These are phyloP conservation scores for Chytridiales sp. DNA, from an alignment of 371 early-diverging fungal species.

Conservation along the genomic window DNA sequence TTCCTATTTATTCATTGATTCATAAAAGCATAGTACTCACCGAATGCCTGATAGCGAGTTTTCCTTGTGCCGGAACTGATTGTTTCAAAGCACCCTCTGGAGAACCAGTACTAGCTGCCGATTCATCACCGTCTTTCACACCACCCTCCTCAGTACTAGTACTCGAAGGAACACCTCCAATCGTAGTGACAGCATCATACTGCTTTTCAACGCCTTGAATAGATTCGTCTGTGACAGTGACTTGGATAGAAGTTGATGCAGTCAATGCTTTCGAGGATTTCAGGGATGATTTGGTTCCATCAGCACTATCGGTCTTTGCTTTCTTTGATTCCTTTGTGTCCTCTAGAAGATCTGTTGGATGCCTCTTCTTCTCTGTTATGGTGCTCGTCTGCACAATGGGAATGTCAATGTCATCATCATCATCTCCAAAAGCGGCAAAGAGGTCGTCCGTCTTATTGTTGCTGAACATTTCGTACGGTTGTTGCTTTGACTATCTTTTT, in stretches of 20 bases:
- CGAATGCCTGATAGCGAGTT: conserved; percentile 31
- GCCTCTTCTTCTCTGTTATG: not conserved
- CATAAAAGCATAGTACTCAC: conserved; percentile 15
- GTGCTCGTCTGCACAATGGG: not conserved
- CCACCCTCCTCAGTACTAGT: conserved; percentile 17
- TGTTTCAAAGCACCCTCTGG: conserved; percentile 4
- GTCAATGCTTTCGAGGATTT: not conserved
- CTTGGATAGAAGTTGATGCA: not conserved
- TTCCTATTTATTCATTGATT: no score
- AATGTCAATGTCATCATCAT: conserved; percentile 27
- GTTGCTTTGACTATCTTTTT: no score
- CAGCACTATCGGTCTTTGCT: not conserved
- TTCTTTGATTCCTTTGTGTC: not conserved
- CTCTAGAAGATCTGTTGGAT: not conserved
- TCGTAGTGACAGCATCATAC: conserved; percentile 14
- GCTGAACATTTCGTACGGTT: conserved; percentile 5
- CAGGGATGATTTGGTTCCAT: not conserved
- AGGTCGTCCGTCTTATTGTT: conserved; percentile 14
- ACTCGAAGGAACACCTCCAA: conserved; percentile 3
- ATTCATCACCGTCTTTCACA: conserved; percentile 3
- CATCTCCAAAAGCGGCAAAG: conserved; percentile 30
- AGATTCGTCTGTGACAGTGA: conserved; percentile 73
- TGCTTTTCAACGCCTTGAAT: conserved; percentile 67
- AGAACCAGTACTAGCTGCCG: conserved; percentile 7
- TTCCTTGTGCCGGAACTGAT: conserved; percentile 6